Conservation (phyloP, 352 stramenopile species). For the Globisporangium irregulare region DNA sequence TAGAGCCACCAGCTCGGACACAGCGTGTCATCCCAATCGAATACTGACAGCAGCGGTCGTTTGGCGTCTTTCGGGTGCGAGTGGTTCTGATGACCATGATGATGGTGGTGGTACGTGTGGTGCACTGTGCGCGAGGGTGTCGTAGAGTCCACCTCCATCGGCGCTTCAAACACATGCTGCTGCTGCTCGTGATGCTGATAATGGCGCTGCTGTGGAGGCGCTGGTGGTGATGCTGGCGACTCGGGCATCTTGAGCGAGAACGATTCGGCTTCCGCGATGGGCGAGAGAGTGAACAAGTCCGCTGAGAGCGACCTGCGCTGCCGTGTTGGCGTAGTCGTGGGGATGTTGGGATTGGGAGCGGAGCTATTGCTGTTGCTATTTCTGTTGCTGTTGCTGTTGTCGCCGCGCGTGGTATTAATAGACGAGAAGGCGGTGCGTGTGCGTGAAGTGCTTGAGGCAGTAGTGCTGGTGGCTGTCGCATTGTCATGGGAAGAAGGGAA, state of each 20-base stretch:
- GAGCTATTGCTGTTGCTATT: neutral
- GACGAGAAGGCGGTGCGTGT: neutral
- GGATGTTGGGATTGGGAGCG: neutral
- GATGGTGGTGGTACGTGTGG: neutral
- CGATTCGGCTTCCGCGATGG: constrained; percentile 14
- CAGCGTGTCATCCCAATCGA: constrained; percentile 71
- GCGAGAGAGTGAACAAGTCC: constrained; percentile 12
- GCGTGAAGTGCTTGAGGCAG: neutral
- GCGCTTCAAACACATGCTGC: neutral
- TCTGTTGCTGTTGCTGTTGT: neutral
- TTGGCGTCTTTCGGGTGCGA: constrained; percentile 11
- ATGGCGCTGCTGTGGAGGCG: neutral
- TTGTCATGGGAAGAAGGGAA: neutral
- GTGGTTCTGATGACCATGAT: neutral
- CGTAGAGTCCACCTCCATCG: constrained; percentile 18
- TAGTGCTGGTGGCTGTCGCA: neutral
- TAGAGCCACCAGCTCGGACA: constrained; percentile 62
- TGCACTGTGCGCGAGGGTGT: constrained; percentile 9
- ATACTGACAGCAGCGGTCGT: constrained; percentile 37
- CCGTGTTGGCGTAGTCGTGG: neutral
- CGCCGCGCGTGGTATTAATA: constrained; percentile 3
- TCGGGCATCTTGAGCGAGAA: constrained; percentile 17
- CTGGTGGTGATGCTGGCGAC: neutral
- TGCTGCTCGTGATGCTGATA: neutral
- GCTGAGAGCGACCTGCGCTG: neutral